Evolutionary conservation across 139 green algal genomes (phyloP), one percentile per base, ranked within the genome.

Genomic region (Chlorella sp.): DNA sequence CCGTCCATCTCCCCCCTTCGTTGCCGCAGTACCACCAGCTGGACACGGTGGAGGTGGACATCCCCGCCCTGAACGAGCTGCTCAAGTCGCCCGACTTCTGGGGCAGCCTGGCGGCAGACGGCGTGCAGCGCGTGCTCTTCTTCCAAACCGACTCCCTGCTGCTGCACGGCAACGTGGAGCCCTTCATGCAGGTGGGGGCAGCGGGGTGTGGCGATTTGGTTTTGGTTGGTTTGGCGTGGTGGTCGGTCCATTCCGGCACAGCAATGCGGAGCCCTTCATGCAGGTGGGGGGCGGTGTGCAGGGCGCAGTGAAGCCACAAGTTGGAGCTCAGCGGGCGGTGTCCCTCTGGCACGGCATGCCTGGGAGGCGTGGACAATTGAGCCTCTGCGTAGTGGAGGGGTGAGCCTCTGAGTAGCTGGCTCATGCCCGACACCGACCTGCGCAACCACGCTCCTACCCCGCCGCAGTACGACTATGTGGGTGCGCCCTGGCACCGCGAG

Each of bases 121-220:
- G 56, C n/a, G 81, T 34, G 44, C 4, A 81, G 36, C 38, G 28
- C 17, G 51, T 75, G 81, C 72, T 81, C 17, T 69, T 81, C 40
- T 86, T 86, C 69, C 81, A 80, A 7, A 81, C 81, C 34, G 81
- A 86, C 70, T 81, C 81, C 6, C 40, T 86, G 81, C 81, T 86
- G 70, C 51, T 86, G 81, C 81, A 75, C 72, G 70, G 81, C 30
- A 56, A 72, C 81, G 30, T 86, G 17, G 0, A 46, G 40, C 38
- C 24, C 17, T 86, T 81, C 56, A 8, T 81, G 51, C 77, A 83
- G 77, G 77, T 83, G 60, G 1, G 51, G 1, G 19, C 19, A 11
- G n/a, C n/a, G n/a, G n/a, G n/a, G n/a, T n/a, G n/a, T n/a, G n/a
- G n/a, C n/a, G n/a, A n/a, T n/a, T n/a, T n/a, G n/a, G n/a, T n/a